A percentile compares a stretch with the other conserved stretches of the same genome.
Evolutionary conservation across 208 protist genomes (phyloP).

Genomic region (Leishmania tropica): DNA sequence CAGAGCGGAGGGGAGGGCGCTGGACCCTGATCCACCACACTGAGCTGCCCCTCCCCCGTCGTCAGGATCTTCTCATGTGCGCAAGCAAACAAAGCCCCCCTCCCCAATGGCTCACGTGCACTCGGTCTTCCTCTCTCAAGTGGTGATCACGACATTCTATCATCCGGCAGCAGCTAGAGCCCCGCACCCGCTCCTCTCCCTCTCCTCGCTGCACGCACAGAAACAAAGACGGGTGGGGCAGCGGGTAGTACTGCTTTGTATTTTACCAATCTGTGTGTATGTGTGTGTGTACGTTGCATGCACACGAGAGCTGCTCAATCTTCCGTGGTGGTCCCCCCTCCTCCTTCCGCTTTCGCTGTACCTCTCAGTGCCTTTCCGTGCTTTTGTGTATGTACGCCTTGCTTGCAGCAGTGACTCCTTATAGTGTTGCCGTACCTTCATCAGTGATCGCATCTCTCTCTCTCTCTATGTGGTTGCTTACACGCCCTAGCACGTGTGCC

Average conservation of each 20-base stretch:
- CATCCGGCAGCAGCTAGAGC: neutral
- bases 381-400: neutral
- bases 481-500: neutral
- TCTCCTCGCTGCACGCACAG: neutral
- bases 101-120: neutral
- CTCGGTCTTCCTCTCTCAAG: neutral
- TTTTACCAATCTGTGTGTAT: neutral
- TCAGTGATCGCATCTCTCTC: too few species aligned
- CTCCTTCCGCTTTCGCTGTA: neutral
- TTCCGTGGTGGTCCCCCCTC: neutral
- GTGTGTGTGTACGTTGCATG: neutral
- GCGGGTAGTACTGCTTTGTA: neutral
- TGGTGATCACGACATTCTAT: neutral
- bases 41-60: neutral
- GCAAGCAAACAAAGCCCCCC: neutral
- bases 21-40: neutral
- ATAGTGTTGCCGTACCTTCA: too few species aligned
- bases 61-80: neutral
- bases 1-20: neutral
- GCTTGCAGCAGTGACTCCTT: neutral
- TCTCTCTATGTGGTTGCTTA: neutral
- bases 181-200: neutral
- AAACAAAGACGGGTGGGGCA: neutral
- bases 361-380: neutral
- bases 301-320: neutral